A percentile compares a stretch with the other conserved stretches of the same genome.
phyloP scores from a whole-genome alignment of 164 flowering plant species.

The Akebia trifoliata region DNA sequence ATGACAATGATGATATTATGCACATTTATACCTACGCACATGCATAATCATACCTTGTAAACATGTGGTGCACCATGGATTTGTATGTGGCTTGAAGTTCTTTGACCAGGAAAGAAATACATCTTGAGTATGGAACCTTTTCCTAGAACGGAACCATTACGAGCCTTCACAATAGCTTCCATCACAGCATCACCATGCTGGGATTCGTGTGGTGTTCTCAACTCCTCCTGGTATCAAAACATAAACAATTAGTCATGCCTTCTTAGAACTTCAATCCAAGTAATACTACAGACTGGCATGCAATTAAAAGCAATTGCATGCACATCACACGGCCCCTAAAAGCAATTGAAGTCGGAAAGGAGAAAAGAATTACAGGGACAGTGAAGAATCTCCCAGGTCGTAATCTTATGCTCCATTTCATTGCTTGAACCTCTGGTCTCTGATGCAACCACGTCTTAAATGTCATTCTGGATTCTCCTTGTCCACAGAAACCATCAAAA shows the following conservation, averaged over 20 bases:
- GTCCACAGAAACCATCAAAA: conserved; percentile 89
- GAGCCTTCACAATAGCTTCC: conserved; percentile 82
- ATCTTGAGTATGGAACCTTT: conserved; percentile 90
- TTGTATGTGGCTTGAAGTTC: conserved; percentile 80
- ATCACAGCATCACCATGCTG: conserved; percentile 95
- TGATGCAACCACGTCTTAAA: conserved; percentile 87
- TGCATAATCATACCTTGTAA: conserved; percentile 63
- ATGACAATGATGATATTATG: too few relatives aligned
- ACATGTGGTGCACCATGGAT: conserved; percentile 96
- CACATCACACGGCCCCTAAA: too few relatives aligned
- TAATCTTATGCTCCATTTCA: conserved; percentile 95
- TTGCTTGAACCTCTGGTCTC: conserved; percentile 91
- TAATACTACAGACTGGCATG: neutral
- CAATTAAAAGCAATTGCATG: neutral
- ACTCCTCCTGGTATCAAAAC: conserved; percentile 54
- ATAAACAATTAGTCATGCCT: conserved; percentile 8
- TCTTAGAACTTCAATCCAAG: neutral
- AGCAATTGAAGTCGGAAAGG: conserved; percentile 6
- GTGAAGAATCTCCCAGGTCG: conserved; percentile 89
- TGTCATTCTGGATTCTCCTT: conserved; percentile 67
- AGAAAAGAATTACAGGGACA: conserved; percentile 60
- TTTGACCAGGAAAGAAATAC: conserved; percentile 96
- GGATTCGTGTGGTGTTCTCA: conserved; percentile 75
- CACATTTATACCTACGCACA: too few relatives aligned
- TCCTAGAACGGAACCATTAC: conserved; percentile 88